Evolutionary conservation across 768 basidiomycete species (phyloP), one percentile per base, ranked within the genome.

Genomic region (Boletales sp.): DNA sequence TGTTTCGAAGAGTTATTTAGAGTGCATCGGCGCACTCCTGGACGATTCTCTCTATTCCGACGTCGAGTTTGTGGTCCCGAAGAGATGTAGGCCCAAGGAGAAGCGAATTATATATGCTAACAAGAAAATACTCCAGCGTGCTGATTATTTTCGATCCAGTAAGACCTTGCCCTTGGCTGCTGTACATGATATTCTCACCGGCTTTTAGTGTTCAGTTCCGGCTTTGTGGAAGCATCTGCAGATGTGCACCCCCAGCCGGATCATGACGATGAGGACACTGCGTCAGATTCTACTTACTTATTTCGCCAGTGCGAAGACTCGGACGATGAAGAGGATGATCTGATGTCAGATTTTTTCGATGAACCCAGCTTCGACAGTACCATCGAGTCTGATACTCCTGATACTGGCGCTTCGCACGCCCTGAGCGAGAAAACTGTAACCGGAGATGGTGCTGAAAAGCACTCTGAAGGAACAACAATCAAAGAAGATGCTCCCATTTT

Each of bases 1-100:
- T 21, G 86, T 91, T 8, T 88, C 90, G 0, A 83, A 77, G 58
- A 74, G 74, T 47, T 75, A 87, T 14, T 62, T 93, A 36, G 80
- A 84, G 56, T 82, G 83, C 13, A 74, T 92, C n/a, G 91, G 90
- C 6, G 69, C 74, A 31, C 69, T 93, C 21, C 72, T 93, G 10
- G 84, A 93, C 57, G 87, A 93, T 58, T 86, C 86, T n/a, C 62
- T 78, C 12, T 93, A 92, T 58, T 90, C 90, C 7, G 90, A 94
- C 58, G 81, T 93, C 15, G 83, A 86, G 63, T 93, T 94, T 56
- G 71, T 91, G 17, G 70, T 93, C 30, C 86, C 87, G 0, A 69
- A 70, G 31, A 61, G 74, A 32, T 65, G 66, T 19, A 64, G 72
- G 25, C 69, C 70, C 14, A 65, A 68, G 19, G 73, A 69, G 37